Evolutionary conservation across 805 yeast genomes (phyloP).

Genomic region (Debaryomyces tyrocola): DNA sequence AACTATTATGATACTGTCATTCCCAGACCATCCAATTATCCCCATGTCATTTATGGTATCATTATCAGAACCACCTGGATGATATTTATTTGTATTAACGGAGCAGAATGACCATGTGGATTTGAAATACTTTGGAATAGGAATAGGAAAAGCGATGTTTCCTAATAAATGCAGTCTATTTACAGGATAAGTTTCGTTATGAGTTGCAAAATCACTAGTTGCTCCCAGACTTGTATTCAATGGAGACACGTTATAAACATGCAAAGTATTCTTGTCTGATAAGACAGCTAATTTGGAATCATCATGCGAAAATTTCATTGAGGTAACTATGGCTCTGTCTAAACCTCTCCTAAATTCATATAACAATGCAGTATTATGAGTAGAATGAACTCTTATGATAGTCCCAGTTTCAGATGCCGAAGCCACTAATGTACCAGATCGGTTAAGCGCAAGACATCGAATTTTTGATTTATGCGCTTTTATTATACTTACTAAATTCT

Average conservation of each 20-base stretch:
- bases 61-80: conserved; percentile 15
- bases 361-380: conserved; percentile 65
- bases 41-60: conserved; percentile 30
- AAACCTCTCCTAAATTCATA: conserved; percentile 88
- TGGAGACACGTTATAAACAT: conserved; percentile 61
- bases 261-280: conserved; percentile 87
- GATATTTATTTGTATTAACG: conserved; percentile 50
- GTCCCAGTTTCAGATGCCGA: conserved; percentile 85
- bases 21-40: conserved; percentile 70
- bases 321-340: conserved; percentile 78
- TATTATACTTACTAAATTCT: conserved; percentile 64
- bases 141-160: conserved; percentile 60
- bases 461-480: conserved; percentile 75
- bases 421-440: conserved; percentile 68
- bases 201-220: conserved; percentile 10
- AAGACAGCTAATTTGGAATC: conserved; percentile 78
- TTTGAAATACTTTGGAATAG: conserved; percentile 64
- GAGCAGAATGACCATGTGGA: conserved; percentile 90
- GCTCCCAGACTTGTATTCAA: neutral
- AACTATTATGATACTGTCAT: conserved; percentile 67
- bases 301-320: conserved; percentile 80
- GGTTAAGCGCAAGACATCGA: conserved; percentile 61
- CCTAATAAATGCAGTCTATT: conserved; percentile 69
- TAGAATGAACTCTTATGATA: conserved; percentile 69
- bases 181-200: conserved; percentile 15